Evolutionary conservation across 2,329 filamentous ascomycete species (phyloP).

Genomic region (Sporothrix brasiliensis): DNA sequence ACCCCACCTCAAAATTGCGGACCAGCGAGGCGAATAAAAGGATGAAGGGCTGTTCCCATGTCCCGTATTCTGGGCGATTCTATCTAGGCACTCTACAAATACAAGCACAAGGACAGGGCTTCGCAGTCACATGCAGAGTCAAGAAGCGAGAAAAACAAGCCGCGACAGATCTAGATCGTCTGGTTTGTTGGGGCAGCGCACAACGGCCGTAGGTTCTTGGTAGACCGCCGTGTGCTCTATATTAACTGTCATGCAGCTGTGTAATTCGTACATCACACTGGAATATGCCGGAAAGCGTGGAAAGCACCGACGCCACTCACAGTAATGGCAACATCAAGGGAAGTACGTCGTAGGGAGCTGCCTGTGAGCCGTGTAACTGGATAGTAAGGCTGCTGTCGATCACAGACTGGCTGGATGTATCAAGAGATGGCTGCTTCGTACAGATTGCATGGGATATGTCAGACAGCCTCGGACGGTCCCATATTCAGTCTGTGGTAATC

Average conservation of each 20-base stretch:
- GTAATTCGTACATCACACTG: neutral
- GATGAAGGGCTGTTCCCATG: neutral
- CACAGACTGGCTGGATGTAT: neutral
- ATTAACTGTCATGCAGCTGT: slow-evolving; percentile 12
- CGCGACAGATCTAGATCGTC: neutral
- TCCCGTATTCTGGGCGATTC: neutral
- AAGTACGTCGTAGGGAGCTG: neutral
- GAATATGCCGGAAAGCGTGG: neutral
- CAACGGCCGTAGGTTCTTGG: neutral
- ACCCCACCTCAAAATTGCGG: neutral
- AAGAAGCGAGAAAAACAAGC: neutral
- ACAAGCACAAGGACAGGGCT: neutral
- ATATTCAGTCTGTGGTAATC: neutral
- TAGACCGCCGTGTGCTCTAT: neutral
- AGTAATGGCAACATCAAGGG: neutral
- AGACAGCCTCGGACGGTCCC: neutral
- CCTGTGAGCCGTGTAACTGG: neutral
- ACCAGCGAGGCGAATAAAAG: neutral
- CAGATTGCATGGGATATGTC: neutral
- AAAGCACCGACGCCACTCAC: neutral
- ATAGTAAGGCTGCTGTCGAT: neutral
- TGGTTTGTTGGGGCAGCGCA: neutral
- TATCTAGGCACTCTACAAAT: neutral
- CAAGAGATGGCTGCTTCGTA: neutral
- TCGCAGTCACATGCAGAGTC: slow-evolving; percentile 5